Evolutionary conservation across 805 yeast species (phyloP).

Genomic region (Metschnikowia aberdeeniae): DNA sequence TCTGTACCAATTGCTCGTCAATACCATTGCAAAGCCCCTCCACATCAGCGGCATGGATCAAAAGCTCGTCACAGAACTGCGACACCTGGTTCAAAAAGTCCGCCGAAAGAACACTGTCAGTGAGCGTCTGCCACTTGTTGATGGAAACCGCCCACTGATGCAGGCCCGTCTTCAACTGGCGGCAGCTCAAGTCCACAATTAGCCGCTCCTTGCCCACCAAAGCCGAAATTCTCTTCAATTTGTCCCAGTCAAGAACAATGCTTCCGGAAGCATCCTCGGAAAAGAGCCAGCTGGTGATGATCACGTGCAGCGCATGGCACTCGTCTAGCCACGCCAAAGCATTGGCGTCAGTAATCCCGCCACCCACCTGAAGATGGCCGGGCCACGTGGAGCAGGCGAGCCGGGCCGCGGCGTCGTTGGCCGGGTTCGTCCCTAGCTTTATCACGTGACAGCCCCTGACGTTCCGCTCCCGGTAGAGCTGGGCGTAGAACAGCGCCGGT

Average conservation of each 20-base stretch:
- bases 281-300: slow-evolving; percentile 89
- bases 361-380: slow-evolving; percentile 75
- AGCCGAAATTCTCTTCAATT: slow-evolving; percentile 47
- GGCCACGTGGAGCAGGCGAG: slow-evolving; percentile 79
- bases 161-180: slow-evolving; percentile 27
- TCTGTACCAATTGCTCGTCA: slow-evolving; percentile 69
- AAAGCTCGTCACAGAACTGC: slow-evolving; percentile 74
- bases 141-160: slow-evolving; percentile 88
- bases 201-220: slow-evolving; percentile 61
- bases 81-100: slow-evolving; percentile 53
- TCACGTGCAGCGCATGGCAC: slow-evolving; percentile 77
- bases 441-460: slow-evolving; percentile 88
- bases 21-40: slow-evolving; percentile 95
- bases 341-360: slow-evolving; percentile 77
- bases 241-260: slow-evolving; percentile 37
- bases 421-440: slow-evolving; percentile 72
- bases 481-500: slow-evolving; percentile 72
- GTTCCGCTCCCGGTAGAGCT: slow-evolving; percentile 54
- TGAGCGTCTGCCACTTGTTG: slow-evolving; percentile 94
- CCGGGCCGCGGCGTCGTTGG: slow-evolving; percentile 78
- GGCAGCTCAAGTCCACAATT: slow-evolving; percentile 90
- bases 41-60: slow-evolving; percentile 97
- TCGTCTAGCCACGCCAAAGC: slow-evolving; percentile 72
- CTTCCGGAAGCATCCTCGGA: slow-evolving; percentile 50
- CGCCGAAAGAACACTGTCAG: slow-evolving; percentile 53